Base-by-base conservation (phyloP, 441 rosid species). In the Lepidium campestre region DNA sequence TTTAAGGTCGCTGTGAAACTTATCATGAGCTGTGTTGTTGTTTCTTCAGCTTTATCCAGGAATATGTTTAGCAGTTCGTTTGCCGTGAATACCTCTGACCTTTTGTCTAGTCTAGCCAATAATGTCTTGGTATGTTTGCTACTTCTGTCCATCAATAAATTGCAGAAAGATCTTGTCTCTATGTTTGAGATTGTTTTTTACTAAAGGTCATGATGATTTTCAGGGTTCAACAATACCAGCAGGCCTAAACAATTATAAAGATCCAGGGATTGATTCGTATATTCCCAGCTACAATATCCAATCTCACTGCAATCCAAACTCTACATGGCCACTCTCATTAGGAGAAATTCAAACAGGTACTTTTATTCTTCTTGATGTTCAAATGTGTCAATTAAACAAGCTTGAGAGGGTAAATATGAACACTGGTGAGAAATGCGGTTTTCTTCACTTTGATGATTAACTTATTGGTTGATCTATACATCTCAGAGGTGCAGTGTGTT, bases 201-300 rank as follows among this genome's bases (percentile, higher is more conserved):
- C 71, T 10, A 40, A 56, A 14, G 55, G 50, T 42, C 29, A 69
- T 74, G 15, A 29, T 47, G 69, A 76, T 29, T 62, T 57, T 62
- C 86, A 90, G 98, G 94, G 97, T 42, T 65, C 98, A 75, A 53
- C 75, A 39, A 32, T 80, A 10, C 34, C 34, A 65, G 75, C 90
- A 19, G 53, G 44, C 27, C 1, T 0, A 14, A 13, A 44, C 69
- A 77, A 77, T 58, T 81, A 57, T 70, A 66, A 78, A 11, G 98
- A 93, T 29, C 82, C 90, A 44, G 90, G 83, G 46, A 76, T 88
- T 65, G 1, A 9, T 63, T 70, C 80, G 1, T 23, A 1, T n/a
- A 41, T 64, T 72, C 90, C 98, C 18, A 37, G 90, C 17, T 93
- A 88, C 72, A 71, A 48, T 49, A 48, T 90, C 73, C 94, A 81